Conservation (phyloP, 163 green algal species). For the Scenedesmus sp. region DNA sequence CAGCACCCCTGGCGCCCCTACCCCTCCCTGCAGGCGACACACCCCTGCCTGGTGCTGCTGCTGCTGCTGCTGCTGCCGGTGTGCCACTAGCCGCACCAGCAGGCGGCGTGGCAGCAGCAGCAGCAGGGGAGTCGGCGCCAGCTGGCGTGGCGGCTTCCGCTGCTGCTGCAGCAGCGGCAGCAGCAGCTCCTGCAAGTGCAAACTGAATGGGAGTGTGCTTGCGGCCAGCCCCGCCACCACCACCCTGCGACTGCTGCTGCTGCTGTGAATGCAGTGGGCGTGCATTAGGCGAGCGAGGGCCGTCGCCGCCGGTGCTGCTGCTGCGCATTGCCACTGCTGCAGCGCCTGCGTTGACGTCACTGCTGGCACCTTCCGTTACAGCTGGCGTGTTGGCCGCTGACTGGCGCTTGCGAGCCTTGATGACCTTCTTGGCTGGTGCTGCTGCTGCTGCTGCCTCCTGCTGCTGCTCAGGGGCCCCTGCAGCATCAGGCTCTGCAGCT, state of each 20-base stretch:
- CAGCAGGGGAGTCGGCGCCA: not conserved
- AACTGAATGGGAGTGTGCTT: constrained; percentile 24
- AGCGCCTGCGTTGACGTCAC: not conserved
- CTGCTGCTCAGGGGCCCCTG: not conserved
- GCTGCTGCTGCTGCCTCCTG: not conserved
- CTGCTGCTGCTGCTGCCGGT: not conserved
- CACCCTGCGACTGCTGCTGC: not conserved
- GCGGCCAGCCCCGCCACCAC: not conserved
- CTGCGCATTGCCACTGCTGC: not conserved
- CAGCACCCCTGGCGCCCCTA: not conserved
- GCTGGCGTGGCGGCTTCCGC: not conserved
- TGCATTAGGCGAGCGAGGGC: not conserved
- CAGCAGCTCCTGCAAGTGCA: not conserved
- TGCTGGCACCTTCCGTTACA: not conserved
- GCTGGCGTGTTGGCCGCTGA: not conserved
- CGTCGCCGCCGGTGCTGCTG: not conserved
- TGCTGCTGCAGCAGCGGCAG: not conserved
- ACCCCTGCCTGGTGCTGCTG: not conserved
- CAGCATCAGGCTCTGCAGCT: not conserved
- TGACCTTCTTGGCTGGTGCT: not conserved
- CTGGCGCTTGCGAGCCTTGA: constrained; percentile 1
- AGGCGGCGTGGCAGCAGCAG: not conserved
- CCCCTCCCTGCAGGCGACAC: not conserved
- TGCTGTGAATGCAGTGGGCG: not conserved
- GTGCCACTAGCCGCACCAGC: not conserved